A percentile compares a stretch with the other conserved stretches of the same genome.
phyloP scores from a whole-genome alignment of 805 yeast species.

The Monosporozyma siamensis region DNA sequence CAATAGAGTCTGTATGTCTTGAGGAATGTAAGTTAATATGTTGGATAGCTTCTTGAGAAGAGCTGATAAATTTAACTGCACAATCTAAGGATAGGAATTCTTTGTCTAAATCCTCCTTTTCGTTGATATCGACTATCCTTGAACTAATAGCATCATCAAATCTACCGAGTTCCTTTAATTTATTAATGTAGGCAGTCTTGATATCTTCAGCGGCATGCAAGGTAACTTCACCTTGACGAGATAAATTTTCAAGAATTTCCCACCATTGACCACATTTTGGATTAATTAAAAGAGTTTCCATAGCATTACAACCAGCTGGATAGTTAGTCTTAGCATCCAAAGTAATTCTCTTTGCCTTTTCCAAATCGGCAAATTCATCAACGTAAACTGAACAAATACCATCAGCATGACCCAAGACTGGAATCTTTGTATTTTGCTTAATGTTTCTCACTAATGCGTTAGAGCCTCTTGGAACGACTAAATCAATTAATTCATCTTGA shows the following conservation, averaged over 20 bases:
- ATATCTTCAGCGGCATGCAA: slow-evolving; percentile 56
- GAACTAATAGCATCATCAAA: slow-evolving; percentile 14
- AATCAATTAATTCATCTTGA: slow-evolving; percentile 84
- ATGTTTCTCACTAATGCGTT: slow-evolving; percentile 82
- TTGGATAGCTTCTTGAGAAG: slow-evolving; percentile 61
- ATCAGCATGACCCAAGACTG: slow-evolving; percentile 97
- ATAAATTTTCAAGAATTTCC: slow-evolving; percentile 37
- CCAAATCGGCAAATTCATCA: slow-evolving; percentile 66
- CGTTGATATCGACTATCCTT: slow-evolving; percentile 38
- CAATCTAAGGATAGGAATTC: slow-evolving; percentile 81
- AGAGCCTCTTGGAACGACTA: slow-evolving; percentile 97
- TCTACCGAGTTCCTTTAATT: slow-evolving; percentile 12
- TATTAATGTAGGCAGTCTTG: slow-evolving; percentile 21
- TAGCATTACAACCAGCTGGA: slow-evolving; percentile 99
- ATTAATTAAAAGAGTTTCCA: slow-evolving; percentile 67
- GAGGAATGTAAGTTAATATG: slow-evolving; percentile 91
- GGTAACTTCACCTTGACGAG: slow-evolving; percentile 54
- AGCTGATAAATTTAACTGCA: slow-evolving; percentile 55
- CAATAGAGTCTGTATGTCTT: slow-evolving; percentile 88
- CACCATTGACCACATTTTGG: slow-evolving; percentile 30
- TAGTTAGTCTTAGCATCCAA: slow-evolving; percentile 91
- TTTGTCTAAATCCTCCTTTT: slow-evolving; percentile 53
- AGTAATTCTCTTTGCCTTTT: slow-evolving; percentile 64
- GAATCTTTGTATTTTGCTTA: slow-evolving; percentile 83
- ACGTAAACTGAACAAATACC: slow-evolving; percentile 89